Base-by-base conservation (phyloP, 441 rosid species). In the Populus tomentosa region DNA sequence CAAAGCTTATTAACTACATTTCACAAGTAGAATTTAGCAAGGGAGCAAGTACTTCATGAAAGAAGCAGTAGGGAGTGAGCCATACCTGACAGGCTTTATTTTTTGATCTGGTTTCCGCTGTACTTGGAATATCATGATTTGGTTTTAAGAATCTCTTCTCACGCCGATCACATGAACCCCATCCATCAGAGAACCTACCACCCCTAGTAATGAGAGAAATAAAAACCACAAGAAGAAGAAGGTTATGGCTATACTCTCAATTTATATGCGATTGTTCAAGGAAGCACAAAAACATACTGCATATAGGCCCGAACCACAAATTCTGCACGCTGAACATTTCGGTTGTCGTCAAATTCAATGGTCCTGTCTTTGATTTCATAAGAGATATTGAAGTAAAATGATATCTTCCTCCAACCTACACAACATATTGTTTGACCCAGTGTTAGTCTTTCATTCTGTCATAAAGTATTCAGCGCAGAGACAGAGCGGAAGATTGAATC, bases 381-480 rank as follows among this genome's bases (percentile, higher is more conserved):
- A 20, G 99, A 93, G 67, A 93, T 78, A 69, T 92, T 92, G 94
- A 95, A 95, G 83, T 91, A 95, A 83, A 88, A 95, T 11, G 98
- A 91, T 69, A 92, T 92, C 80, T 95, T 93, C 89, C 99, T 93
- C 98, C 99, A 95, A 80, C 99, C 99, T 95, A 77, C n/a, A 73
- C 20, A 83, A 74, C 70, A 71, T 75, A 72, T 24, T 18, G n/a
- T 70, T n/a, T 18, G n/a, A 50, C 65, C 24, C n/a, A 26, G 76
- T 40, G 78, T 68, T 69, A 79, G 69, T 69, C 72, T 76, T 74
- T 62, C 74, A 20, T 35, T 68, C 36, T n/a, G 10, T 21, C 28
- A 63, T 63, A 9, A 23, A 36, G 33, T 7, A 38, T 38, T 30
- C n/a, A 72, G 59, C n/a, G 61, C 14, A 14, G 18, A 65, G 38